Conservation (phyloP, 2,329 filamentous ascomycete species). For the Cladosporium cucumerinum region DNA sequence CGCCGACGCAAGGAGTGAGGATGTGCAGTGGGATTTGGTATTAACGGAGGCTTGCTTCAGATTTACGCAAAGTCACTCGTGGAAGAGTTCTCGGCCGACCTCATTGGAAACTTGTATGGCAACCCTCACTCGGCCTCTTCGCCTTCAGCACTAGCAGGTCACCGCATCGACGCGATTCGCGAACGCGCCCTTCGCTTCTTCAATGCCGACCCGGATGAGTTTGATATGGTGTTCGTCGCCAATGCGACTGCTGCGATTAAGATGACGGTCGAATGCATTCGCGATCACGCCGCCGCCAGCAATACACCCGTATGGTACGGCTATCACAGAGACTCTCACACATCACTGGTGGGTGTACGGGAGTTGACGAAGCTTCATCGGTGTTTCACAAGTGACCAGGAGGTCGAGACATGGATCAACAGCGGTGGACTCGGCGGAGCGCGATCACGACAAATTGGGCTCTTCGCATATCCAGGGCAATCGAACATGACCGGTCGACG, state of each 20-base stretch:
- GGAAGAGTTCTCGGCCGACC: constrained; percentile 53
- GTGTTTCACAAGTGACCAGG: constrained; percentile 40
- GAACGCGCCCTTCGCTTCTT: constrained; percentile 56
- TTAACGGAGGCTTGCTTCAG: constrained; percentile 25
- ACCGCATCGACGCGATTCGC: constrained; percentile 56
- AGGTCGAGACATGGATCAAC: constrained; percentile 46
- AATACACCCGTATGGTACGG: constrained; percentile 53
- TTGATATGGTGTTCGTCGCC: constrained; percentile 60
- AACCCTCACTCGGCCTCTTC: constrained; percentile 66
- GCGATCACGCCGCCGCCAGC: constrained; percentile 50
- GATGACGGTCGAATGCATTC: constrained; percentile 57
- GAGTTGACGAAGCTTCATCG: constrained; percentile 35
- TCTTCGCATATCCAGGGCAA: constrained; percentile 40
- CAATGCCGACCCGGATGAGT: constrained; percentile 56
- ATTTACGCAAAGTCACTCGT: constrained; percentile 59
- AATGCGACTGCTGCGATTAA: constrained; percentile 64
- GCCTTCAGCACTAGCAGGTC: constrained; percentile 56
- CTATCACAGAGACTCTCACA: constrained; percentile 61
- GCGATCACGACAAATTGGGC: constrained; percentile 33
- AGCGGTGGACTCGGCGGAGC: constrained; percentile 31
- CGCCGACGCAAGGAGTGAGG: neutral
- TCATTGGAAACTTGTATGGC: constrained; percentile 59
- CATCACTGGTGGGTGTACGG: constrained; percentile 49
- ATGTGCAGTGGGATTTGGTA: neutral
- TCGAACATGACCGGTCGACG: constrained; percentile 41